phyloP scores from a whole-genome alignment of 148 eudicot genomes.

The Salicornia ramosissima region DNA sequence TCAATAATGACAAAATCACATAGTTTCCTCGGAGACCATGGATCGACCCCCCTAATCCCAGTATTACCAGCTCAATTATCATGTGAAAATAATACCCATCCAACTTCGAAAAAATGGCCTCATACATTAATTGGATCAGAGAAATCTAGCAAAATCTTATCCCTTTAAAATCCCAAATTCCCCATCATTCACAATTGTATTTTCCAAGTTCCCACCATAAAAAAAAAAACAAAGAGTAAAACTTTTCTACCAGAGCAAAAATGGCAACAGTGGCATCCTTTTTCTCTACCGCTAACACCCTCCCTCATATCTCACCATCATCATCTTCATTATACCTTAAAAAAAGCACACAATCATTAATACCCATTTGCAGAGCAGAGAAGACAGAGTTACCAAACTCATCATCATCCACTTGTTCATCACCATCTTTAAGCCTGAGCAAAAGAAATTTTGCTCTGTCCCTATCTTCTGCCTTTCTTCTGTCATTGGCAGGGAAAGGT shows the following conservation, averaged over 20 bases:
- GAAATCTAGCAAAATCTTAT: slow-evolving; percentile 43
- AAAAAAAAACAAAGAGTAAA: too few species aligned
- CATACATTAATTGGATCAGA: slow-evolving; percentile 20
- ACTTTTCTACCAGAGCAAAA: slow-evolving; percentile 11
- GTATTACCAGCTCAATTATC: too few species aligned
- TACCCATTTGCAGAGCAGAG: slow-evolving; percentile 33
- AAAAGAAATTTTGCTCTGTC: slow-evolving; percentile 51
- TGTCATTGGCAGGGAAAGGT: slow-evolving; percentile 35
- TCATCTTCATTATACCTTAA: slow-evolving; percentile 4
- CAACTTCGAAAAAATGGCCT: neutral
- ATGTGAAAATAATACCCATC: too few species aligned
- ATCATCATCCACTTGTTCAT: slow-evolving; percentile 13
- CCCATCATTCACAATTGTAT: slow-evolving; percentile 15
- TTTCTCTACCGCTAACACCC: slow-evolving; percentile 53
- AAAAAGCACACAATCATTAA: slow-evolving; percentile 21
- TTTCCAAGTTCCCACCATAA: slow-evolving; percentile 28
- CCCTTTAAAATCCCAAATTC: slow-evolving; percentile 23
- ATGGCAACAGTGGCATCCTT: slow-evolving; percentile 64
- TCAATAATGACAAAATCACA: too few species aligned
- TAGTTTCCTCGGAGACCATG: too few species aligned
- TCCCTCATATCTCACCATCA: slow-evolving; percentile 32
- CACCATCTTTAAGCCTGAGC: slow-evolving; percentile 13
- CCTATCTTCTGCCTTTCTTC: slow-evolving; percentile 45
- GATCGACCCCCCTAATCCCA: too few species aligned
- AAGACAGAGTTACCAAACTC: slow-evolving; percentile 8